Evolutionary conservation across 2,329 filamentous ascomycete genomes (phyloP), one percentile per base, ranked within the genome.

Genomic region (Aspergillus cejpii): DNA sequence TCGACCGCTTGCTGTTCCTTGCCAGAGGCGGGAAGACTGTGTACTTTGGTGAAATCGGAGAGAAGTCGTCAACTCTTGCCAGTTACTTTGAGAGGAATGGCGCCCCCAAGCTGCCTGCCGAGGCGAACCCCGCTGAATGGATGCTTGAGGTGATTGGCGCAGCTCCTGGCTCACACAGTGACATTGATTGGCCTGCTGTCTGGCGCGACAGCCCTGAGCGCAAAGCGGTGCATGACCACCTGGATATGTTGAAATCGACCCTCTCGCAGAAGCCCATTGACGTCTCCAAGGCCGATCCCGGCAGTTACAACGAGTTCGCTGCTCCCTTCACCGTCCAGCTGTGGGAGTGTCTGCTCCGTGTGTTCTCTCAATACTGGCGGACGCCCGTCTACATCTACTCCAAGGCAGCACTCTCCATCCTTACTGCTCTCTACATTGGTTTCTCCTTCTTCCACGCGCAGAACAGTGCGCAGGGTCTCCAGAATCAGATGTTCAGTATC

Each of bases 301-400:
- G 77, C 11, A 72, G 72, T 52, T 87, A 82, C 67, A 77, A 80
- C 49, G 87, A 94, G 64, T 94, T 94, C 49, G 89, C 89, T 3
- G 85, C 87, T 4, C 79, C 85, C 0, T 87, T 94, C 61, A 59
- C 54, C 31, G 60, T 72, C 6, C 89, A 95, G 65, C 70, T 91
- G 33, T 70, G 68, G 44, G 75, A 83, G 59, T 85, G 87, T 45
- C 76, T 80, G 14, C 64, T 77, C 53, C 87, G 89, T 58, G 84
- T 92, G 20, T 92, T 92, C 73, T 79, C 90, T 61, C 88, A 94
- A 65, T 94, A 92, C 76, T 94, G 89, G 88, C 85, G 89, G 48
- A 90, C 83, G 0, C 89, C 89, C 0, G 78, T 82, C 4, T 94
- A 94, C 72, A 90, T 95, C 65, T 94, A 91, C 72, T 83, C 85